Conservation (phyloP, 2,329 filamentous ascomycete species). For the Aureobasidium melanogenum region DNA sequence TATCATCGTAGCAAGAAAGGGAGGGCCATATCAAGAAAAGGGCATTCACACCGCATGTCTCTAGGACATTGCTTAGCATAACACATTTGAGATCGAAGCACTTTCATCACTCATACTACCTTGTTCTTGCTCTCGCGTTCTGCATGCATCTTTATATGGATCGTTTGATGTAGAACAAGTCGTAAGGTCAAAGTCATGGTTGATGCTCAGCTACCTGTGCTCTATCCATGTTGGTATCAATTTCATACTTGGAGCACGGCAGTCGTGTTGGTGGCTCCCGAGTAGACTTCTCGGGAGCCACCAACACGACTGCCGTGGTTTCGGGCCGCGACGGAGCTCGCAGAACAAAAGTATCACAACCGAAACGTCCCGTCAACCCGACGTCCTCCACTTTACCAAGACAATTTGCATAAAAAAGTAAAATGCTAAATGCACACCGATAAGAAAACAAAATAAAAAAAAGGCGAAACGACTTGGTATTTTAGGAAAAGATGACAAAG, state of each 20-base stretch:
- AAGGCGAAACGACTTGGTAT: background rate
- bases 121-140: background rate
- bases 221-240: too few relatives aligned
- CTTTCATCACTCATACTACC: background rate
- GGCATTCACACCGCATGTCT: background rate
- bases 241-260: too few relatives aligned
- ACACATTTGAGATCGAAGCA: background rate
- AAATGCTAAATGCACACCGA: background rate
- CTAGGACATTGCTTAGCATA: background rate
- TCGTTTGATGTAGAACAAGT: background rate
- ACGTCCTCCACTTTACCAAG: constrained; percentile 4
- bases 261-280: too few relatives aligned
- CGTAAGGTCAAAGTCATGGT: background rate
- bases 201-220: background rate
- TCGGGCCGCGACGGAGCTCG: constrained; percentile 1
- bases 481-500: background rate
- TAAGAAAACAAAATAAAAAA: background rate
- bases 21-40: background rate
- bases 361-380: background rate
- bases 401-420: background rate
- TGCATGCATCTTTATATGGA: background rate
- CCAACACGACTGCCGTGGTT: background rate
- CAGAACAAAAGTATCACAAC: background rate
- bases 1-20: background rate
- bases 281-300: background rate